phyloP scores from a whole-genome alignment of 257 asterid genomes.

The Penstemon barbatus region DNA sequence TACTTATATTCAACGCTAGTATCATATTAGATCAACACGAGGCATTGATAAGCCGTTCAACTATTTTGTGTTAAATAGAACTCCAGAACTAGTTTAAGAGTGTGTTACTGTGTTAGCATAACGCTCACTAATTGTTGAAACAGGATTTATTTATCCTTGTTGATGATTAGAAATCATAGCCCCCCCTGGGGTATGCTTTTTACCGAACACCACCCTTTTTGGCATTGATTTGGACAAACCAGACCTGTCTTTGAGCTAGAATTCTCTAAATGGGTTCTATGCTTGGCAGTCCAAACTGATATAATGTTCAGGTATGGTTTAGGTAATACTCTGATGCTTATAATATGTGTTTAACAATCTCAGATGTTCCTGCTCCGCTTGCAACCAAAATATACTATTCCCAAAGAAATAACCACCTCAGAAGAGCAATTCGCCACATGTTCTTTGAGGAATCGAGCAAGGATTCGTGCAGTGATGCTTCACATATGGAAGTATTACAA shows the following conservation, averaged over 20 bases:
- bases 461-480: conserved; percentile 41
- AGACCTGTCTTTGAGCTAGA: conserved; percentile 10
- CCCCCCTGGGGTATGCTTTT: background rate
- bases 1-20: too few relatives aligned
- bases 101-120: too few relatives aligned
- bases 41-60: too few relatives aligned
- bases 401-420: conserved; percentile 60
- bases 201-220: background rate
- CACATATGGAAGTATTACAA: conserved; percentile 35
- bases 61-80: too few relatives aligned
- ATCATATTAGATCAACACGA: too few relatives aligned
- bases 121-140: background rate
- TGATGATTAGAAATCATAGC: conserved; percentile 15
- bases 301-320: conserved; percentile 15
- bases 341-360: conserved; percentile 25
- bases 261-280: conserved; percentile 9
- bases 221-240: conserved; percentile 6
- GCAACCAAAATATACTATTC: conserved; percentile 88
- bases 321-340: conserved; percentile 24
- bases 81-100: too few relatives aligned
- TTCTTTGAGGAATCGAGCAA: conserved; percentile 48
- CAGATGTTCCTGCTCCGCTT: conserved; percentile 80
- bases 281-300: conserved; percentile 19
- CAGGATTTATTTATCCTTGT: conserved; percentile 9
- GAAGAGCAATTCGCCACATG: conserved; percentile 63